phyloP scores from a whole-genome alignment of 441 rosid species.

The Euphorbia celastroides region DNA sequence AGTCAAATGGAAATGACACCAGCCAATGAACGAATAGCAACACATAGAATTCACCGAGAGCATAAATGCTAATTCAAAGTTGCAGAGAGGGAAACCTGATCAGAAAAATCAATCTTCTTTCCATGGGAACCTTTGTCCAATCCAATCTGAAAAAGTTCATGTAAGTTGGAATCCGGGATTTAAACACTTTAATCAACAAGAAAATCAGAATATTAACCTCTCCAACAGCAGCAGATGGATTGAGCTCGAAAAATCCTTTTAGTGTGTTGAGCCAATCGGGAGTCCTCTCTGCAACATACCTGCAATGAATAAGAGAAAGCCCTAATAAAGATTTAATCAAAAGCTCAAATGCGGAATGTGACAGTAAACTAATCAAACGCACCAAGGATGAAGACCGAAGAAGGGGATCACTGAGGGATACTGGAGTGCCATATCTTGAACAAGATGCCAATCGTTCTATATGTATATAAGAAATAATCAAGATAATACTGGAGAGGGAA shows the following conservation, averaged over 20 bases:
- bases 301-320: constrained; percentile 17
- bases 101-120: constrained; percentile 51
- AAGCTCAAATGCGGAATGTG: not conserved
- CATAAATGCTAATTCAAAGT: not conserved
- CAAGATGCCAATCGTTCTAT: constrained; percentile 78
- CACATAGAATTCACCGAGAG: not conserved
- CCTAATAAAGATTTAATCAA: not conserved
- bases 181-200: too few species aligned
- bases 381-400: constrained; percentile 93
- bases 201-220: constrained; percentile 39
- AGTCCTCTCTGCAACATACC: constrained; percentile 66
- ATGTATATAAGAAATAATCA: not conserved
- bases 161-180: too few species aligned
- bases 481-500: not conserved
- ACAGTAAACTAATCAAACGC: not conserved
- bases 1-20: not conserved
- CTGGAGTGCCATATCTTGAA: constrained; percentile 59
- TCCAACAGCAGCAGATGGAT: constrained; percentile 91
- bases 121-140: constrained; percentile 79
- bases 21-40: not conserved
- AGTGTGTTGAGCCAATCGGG: constrained; percentile 66
- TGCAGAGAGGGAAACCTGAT: constrained; percentile 42
- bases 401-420: constrained; percentile 72
- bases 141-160: constrained; percentile 53
- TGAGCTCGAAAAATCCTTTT: constrained; percentile 51